Percentiles rank a stretch among this genome's conserved stretches.
These are phyloP conservation scores for Candida michaelii DNA, from an alignment of 805 yeast species.

Conservation along the genomic window DNA sequence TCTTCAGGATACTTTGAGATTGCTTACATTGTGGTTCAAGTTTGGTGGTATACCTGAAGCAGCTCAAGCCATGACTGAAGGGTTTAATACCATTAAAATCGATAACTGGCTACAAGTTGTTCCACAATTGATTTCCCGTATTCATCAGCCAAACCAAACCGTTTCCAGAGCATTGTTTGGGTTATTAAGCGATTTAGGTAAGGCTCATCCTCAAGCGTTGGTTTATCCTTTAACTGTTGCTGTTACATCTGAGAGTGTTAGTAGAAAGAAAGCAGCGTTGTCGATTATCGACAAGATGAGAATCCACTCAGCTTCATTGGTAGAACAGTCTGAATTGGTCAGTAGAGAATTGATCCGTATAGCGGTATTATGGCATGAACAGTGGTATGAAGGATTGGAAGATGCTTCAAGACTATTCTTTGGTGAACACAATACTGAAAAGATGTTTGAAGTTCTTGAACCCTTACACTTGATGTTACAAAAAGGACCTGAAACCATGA, in stretches of 20 bases:
- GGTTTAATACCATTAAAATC: slow-evolving; percentile 82
- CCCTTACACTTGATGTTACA: slow-evolving; percentile 85
- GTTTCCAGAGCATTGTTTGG: slow-evolving; percentile 81
- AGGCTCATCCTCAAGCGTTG: slow-evolving; percentile 95
- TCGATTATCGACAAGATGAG: slow-evolving; percentile 92
- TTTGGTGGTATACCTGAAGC: slow-evolving; percentile 94
- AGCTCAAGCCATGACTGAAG: slow-evolving; percentile 85
- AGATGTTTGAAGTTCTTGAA: slow-evolving; percentile 87
- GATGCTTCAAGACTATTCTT: slow-evolving; percentile 93
- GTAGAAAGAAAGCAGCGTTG: slow-evolving; percentile 87
- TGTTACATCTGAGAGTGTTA: slow-evolving; percentile 86
- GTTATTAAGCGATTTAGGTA: slow-evolving; percentile 81
- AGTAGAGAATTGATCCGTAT: slow-evolving; percentile 90
- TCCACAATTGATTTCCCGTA: slow-evolving; percentile 93
- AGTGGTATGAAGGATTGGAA: slow-evolving; percentile 97
- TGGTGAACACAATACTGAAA: slow-evolving; percentile 92
- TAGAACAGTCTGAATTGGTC: slow-evolving; percentile 92
- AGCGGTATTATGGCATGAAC: slow-evolving; percentile 96
- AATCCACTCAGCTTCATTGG: slow-evolving; percentile 77
- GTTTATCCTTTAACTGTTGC: slow-evolving; percentile 96
- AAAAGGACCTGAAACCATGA: slow-evolving; percentile 85
- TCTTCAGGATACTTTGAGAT: slow-evolving; percentile 85
- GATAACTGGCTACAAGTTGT: slow-evolving; percentile 95
- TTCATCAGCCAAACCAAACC: slow-evolving; percentile 88
- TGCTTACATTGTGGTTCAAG: slow-evolving; percentile 91